Evolutionary conservation across 2,329 filamentous ascomycete species (phyloP).

Genomic region (Aspergillus aculeatinus): DNA sequence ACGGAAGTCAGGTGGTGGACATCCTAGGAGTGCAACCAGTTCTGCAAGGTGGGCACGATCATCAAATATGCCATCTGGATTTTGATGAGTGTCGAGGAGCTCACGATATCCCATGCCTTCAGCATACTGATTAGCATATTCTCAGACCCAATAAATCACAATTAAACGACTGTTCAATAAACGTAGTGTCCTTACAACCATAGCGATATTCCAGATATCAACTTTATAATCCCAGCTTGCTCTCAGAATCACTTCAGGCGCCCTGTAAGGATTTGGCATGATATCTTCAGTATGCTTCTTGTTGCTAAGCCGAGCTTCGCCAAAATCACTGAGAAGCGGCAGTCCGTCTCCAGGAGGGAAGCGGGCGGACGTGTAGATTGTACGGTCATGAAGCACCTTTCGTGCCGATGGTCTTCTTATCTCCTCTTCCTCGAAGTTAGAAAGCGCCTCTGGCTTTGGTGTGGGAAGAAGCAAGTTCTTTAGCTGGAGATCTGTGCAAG

Average conservation of each 20-base stretch:
- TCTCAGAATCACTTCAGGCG: slow-evolving; percentile 42
- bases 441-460: background rate
- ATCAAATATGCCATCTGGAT: too few species aligned
- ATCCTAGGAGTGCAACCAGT: too few species aligned
- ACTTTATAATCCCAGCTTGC: slow-evolving; percentile 42
- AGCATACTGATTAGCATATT: too few species aligned
- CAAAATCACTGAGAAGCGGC: slow-evolving; percentile 4
- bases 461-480: background rate
- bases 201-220: slow-evolving; percentile 50
- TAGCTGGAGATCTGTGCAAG: background rate
- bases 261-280: slow-evolving; percentile 18
- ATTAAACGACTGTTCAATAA: too few species aligned
- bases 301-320: background rate
- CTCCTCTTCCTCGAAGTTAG: background rate
- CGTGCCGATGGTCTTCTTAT: background rate
- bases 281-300: slow-evolving; percentile 21
- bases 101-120: too few species aligned
- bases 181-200: slow-evolving; percentile 37
- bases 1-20: too few species aligned
- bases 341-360: slow-evolving; percentile 4
- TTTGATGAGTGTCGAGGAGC: too few species aligned
- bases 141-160: too few species aligned
- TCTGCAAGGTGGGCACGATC: too few species aligned
- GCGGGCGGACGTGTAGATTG: background rate
- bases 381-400: slow-evolving; percentile 10